These are phyloP conservation scores for Hymenoscyphus fraxineus DNA, from an alignment of 2,329 filamentous ascomycete species.

Conservation along the genomic window DNA sequence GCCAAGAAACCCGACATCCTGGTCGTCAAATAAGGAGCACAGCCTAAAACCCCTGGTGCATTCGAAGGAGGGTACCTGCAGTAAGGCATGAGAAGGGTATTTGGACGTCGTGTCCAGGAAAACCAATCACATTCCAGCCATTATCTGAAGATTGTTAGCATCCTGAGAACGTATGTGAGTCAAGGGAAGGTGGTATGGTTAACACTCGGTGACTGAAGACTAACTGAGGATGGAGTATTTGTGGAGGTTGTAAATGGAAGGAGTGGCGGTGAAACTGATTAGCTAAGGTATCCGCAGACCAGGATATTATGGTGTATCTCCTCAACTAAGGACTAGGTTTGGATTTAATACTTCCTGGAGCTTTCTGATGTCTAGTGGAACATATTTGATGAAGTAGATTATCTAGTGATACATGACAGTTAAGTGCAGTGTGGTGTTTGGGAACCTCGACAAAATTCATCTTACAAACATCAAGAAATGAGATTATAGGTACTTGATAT, in stretches of 20 bases:
- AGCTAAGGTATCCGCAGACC: not conserved
- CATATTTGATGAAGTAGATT: no score
- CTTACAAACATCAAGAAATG: no score
- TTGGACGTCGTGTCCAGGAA: not conserved
- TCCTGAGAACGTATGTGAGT: not conserved
- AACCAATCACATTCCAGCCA: not conserved
- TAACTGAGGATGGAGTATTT: not conserved
- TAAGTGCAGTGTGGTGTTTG: no score
- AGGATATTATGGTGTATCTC: not conserved
- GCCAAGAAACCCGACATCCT: not conserved
- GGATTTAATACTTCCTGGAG: not conserved
- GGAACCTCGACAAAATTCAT: no score
- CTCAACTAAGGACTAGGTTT: not conserved
- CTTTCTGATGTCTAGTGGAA: not conserved
- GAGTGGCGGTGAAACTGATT: not conserved
- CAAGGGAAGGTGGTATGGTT: not conserved
- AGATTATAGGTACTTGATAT: no score
- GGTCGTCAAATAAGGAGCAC: conserved; percentile 3
- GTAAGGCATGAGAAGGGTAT: not conserved
- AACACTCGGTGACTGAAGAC: not conserved
- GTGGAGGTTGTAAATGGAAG: not conserved
- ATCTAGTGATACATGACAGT: no score
- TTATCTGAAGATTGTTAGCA: not conserved
- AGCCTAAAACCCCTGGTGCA: not conserved
- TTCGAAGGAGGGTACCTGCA: not conserved